Evolutionary conservation across 1,139 yeast genomes (phyloP).

Genomic region (Saccharomyces hybrid): DNA sequence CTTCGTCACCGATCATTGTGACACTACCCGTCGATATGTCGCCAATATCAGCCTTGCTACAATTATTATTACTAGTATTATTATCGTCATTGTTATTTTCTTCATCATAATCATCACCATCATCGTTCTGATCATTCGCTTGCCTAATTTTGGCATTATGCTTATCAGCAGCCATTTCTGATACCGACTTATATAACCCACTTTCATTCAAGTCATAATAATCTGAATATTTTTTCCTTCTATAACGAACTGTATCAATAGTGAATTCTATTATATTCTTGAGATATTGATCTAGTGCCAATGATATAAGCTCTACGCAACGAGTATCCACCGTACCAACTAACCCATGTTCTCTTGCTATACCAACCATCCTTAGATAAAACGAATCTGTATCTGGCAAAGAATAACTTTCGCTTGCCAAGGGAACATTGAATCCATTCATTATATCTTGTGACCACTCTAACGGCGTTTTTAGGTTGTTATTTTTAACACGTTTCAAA

Average conservation of each 20-base stretch:
- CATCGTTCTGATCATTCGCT: background rate
- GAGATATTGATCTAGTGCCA: conserved; percentile 76
- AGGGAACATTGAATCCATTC: conserved; percentile 80
- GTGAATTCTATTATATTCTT: conserved; percentile 69
- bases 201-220: conserved; percentile 34
- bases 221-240: conserved; percentile 47
- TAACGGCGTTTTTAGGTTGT: conserved; percentile 45
- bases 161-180: conserved; percentile 10
- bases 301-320: conserved; percentile 65
- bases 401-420: conserved; percentile 71
- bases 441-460: conserved; percentile 93
- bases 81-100: background rate
- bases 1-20: background rate
- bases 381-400: conserved; percentile 74
- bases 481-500: conserved; percentile 41
- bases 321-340: conserved; percentile 69
- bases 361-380: conserved; percentile 66
- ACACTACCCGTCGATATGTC: background rate
- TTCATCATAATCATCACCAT: conserved; percentile 6
- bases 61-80: background rate
- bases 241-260: conserved; percentile 60
- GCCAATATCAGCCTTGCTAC: background rate
- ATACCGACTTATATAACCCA: conserved; percentile 27
- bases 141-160: conserved; percentile 3
- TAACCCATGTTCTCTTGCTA: conserved; percentile 87